Percentiles rank a stretch among this genome's conserved stretches.
phyloP scores from a whole-genome alignment of 305 asterid genomes.

The Petunia hybrid region DNA sequence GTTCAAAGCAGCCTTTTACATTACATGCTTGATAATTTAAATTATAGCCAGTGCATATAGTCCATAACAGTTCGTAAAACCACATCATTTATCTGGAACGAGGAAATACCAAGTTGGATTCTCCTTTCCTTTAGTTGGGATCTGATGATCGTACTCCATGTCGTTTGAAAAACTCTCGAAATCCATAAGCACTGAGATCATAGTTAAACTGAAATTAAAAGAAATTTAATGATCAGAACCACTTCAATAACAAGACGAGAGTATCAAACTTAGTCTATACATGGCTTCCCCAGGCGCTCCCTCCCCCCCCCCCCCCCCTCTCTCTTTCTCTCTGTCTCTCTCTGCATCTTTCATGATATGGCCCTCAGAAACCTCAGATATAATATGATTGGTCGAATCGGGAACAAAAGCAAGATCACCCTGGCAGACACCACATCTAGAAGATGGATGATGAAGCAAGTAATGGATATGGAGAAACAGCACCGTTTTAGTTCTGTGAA shows the following conservation, averaged over 20 bases:
- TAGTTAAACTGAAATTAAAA: slow-evolving; percentile 64
- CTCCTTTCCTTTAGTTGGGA: slow-evolving; percentile 41
- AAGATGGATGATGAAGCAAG: neutral
- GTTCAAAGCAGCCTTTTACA: neutral
- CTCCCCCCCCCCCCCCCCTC: too few species aligned
- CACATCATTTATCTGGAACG: neutral
- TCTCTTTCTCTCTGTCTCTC: too few species aligned
- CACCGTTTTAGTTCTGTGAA: neutral
- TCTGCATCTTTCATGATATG: neutral
- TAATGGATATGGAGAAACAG: neutral
- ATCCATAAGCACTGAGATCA: slow-evolving; percentile 79
- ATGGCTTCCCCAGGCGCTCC: neutral
- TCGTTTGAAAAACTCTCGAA: slow-evolving; percentile 89
- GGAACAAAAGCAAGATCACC: neutral
- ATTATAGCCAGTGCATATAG: neutral
- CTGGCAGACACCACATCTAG: neutral
- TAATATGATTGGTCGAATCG: neutral
- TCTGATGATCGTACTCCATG: slow-evolving; percentile 62
- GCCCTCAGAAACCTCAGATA: neutral
- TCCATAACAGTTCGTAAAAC: neutral
- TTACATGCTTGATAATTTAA: slow-evolving; percentile 10
- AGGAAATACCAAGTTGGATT: slow-evolving; percentile 9
- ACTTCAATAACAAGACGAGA: slow-evolving; percentile 6
- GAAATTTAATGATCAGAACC: neutral
- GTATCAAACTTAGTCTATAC: neutral